Conservation (phyloP, 1,139 yeast species). For the Protomyces inouyei region DNA sequence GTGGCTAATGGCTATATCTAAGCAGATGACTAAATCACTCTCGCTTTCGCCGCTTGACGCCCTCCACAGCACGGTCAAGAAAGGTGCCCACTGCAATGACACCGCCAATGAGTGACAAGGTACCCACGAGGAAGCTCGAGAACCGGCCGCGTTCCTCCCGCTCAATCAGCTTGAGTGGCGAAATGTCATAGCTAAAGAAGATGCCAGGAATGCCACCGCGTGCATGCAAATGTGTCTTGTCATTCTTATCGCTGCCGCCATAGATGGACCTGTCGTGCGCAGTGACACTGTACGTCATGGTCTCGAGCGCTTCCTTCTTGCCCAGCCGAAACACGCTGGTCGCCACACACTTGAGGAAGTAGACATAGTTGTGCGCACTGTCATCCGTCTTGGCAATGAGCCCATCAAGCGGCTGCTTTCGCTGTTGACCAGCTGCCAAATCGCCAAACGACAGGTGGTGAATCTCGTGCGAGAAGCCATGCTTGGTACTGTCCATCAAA, state of each 20-base stretch:
- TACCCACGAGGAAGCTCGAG: conserved; percentile 80
- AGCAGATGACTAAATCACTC: neutral
- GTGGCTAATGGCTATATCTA: too few species aligned
- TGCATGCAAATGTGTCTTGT: conserved; percentile 78
- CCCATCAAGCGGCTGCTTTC: conserved; percentile 72
- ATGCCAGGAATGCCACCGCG: conserved; percentile 90
- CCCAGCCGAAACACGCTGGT: conserved; percentile 72
- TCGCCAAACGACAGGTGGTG: conserved; percentile 82
- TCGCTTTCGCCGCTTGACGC: neutral
- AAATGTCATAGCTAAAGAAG: conserved; percentile 80
- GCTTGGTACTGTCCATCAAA: conserved; percentile 51
- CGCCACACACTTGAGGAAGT: conserved; percentile 84
- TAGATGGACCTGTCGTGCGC: conserved; percentile 74
- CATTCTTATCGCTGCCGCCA: conserved; percentile 89
- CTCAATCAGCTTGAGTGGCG: conserved; percentile 87
- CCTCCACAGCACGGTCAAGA: conserved; percentile 80
- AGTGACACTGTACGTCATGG: conserved; percentile 90
- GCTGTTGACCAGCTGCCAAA: conserved; percentile 42
- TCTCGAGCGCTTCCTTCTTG: conserved; percentile 50
- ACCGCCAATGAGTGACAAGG: conserved; percentile 86
- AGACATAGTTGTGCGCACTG: conserved; percentile 58
- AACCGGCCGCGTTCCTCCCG: conserved; percentile 66
- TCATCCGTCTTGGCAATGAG: conserved; percentile 44
- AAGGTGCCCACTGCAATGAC: conserved; percentile 88
- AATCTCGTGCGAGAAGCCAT: conserved; percentile 62